These are phyloP conservation scores for Agroathelia rolfsii DNA, from an alignment of 1,284 basidiomycete species.

Conservation along the genomic window DNA sequence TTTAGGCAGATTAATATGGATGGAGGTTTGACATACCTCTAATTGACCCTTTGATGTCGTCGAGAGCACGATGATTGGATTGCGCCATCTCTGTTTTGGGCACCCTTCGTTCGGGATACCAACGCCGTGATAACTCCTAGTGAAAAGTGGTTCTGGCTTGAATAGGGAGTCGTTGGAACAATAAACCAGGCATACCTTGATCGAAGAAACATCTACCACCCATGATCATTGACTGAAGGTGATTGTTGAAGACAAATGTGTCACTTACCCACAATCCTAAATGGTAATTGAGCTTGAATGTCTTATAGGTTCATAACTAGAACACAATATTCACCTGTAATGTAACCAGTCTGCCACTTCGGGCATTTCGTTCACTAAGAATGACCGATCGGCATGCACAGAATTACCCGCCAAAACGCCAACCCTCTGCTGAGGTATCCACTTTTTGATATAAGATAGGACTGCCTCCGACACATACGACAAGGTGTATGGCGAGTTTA, in stretches of 20 bases:
- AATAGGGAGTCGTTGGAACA: not conserved
- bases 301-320: conserved; percentile 7
- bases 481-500: conserved; percentile 48
- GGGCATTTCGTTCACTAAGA: conserved; percentile 70
- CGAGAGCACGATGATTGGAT: conserved; percentile 56
- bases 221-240: conserved; percentile 11
- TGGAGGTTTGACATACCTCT: conserved; percentile 32
- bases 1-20: conserved; percentile 5
- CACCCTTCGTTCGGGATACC: conserved; percentile 39
- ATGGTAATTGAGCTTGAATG: conserved; percentile 7
- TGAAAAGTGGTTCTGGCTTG: conserved; percentile 2
- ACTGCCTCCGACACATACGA: conserved; percentile 48
- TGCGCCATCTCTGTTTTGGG: conserved; percentile 22
- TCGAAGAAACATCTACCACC: conserved; percentile 60
- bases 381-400: conserved; percentile 69
- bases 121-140: conserved; percentile 66
- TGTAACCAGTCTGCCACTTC: conserved; percentile 66
- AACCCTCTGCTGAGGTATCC: conserved; percentile 51
- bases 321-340: conserved; percentile 45
- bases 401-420: conserved; percentile 76
- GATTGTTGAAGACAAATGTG: conserved; percentile 2
- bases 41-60: conserved; percentile 71
- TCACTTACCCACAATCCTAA: conserved; percentile 51
- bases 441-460: conserved; percentile 61
- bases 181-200: conserved; percentile 47